Percentiles rank a stretch among this genome's conserved stretches.
These are phyloP conservation scores for Rhizoclosmatium sp. DNA, from an alignment of 192 early-diverging fungal species.

Conservation along the genomic window DNA sequence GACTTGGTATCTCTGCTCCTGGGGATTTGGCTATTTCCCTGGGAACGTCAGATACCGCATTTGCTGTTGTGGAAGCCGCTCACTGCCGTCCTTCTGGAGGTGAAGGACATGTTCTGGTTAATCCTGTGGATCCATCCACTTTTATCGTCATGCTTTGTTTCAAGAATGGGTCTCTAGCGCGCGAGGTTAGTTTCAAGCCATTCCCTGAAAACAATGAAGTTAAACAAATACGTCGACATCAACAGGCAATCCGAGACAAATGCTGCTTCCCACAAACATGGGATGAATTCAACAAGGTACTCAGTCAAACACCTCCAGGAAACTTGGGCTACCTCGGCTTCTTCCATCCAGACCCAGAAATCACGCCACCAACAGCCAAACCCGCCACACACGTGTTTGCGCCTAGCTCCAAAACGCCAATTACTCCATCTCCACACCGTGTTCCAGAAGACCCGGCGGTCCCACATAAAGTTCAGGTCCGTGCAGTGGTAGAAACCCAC, in stretches of 20 bases:
- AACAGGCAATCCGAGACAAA: conserved; percentile 61
- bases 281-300: conserved; percentile 61
- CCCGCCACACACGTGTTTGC: conserved; percentile 62
- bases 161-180: conserved; percentile 86
- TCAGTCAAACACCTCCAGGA: conserved; percentile 31
- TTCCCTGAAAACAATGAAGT: background rate
- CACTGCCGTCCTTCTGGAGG: conserved; percentile 47
- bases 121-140: conserved; percentile 65
- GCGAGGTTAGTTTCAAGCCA: conserved; percentile 51
- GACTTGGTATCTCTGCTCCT: conserved; percentile 53
- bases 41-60: conserved; percentile 83
- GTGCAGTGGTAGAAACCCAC: conserved; percentile 80
- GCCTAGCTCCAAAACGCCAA: conserved; percentile 49
- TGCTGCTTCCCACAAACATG: conserved; percentile 61
- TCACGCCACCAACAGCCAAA: conserved; percentile 71
- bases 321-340: conserved; percentile 63
- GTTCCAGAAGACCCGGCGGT: conserved; percentile 25
- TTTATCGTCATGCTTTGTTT: conserved; percentile 84
- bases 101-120: conserved; percentile 64
- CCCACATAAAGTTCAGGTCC: conserved; percentile 47
- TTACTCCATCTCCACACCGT: background rate
- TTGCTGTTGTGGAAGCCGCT: conserved; percentile 55
- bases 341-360: conserved; percentile 78
- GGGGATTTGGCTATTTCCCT: conserved; percentile 75
- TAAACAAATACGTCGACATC: background rate